These are phyloP conservation scores for Lachnellula arida DNA, from an alignment of 2,329 filamentous ascomycete species.

Conservation along the genomic window DNA sequence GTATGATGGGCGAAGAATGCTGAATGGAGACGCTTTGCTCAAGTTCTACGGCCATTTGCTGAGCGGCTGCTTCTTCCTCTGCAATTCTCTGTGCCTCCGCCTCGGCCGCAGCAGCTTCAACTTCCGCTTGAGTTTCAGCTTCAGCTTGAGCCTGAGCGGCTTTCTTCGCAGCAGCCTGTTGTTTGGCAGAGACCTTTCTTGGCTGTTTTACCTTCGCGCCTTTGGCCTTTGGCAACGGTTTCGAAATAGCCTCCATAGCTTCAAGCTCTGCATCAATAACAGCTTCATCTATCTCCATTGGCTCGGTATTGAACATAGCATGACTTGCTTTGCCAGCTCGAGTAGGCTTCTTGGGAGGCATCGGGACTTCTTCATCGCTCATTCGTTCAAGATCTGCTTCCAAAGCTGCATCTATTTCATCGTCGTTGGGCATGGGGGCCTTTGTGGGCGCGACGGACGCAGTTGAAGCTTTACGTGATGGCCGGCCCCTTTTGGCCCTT, in stretches of 20 bases:
- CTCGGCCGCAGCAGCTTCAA: slow-evolving; percentile 23
- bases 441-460: slow-evolving; percentile 42
- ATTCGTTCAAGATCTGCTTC: slow-evolving; percentile 59
- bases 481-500: slow-evolving; percentile 42
- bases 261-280: slow-evolving; percentile 29
- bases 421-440: slow-evolving; percentile 49
- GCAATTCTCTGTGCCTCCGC: slow-evolving; percentile 12
- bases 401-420: slow-evolving; percentile 61
- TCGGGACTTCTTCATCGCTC: slow-evolving; percentile 45
- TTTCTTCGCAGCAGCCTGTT: slow-evolving; percentile 26
- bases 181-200: slow-evolving; percentile 29
- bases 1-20: slow-evolving; percentile 19
- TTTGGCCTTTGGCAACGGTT: slow-evolving; percentile 27
- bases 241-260: slow-evolving; percentile 26
- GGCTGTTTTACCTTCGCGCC: slow-evolving; percentile 27
- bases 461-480: slow-evolving; percentile 44
- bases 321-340: slow-evolving; percentile 17
- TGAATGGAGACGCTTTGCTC: slow-evolving; percentile 25
- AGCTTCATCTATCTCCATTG: slow-evolving; percentile 26
- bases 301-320: slow-evolving; percentile 23
- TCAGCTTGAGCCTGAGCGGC: slow-evolving; percentile 19
- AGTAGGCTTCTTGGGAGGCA: slow-evolving; percentile 10
- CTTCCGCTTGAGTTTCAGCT: slow-evolving; percentile 10
- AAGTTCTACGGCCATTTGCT: slow-evolving; percentile 19
- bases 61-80: slow-evolving; percentile 16